These are phyloP conservation scores for Oldenlandia corymbosa DNA, from an alignment of 257 asterid species.

Conservation along the genomic window DNA sequence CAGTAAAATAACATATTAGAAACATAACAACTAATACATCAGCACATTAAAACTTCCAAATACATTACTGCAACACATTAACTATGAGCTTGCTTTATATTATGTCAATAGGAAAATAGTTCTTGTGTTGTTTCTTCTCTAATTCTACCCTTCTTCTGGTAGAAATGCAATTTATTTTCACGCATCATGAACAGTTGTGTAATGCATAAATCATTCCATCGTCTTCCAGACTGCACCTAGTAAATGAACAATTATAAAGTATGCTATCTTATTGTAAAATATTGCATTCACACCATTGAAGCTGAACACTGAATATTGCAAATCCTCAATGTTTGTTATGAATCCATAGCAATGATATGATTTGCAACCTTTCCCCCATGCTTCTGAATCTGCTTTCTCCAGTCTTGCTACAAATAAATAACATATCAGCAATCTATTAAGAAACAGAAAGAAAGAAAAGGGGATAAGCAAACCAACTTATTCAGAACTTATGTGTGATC, in stretches of 20 bases:
- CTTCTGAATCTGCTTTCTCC: slow-evolving; percentile 73
- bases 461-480: not conserved
- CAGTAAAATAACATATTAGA: not conserved
- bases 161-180: slow-evolving; percentile 52
- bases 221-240: slow-evolving; percentile 37
- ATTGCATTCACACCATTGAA: not conserved
- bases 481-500: slow-evolving; percentile 45
- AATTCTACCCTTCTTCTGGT: slow-evolving; percentile 56
- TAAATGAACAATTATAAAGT: slow-evolving; percentile 66
- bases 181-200: slow-evolving; percentile 58
- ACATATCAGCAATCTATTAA: not conserved
- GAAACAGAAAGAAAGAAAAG: not conserved
- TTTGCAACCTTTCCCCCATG: slow-evolving; percentile 67
- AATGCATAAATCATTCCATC: slow-evolving; percentile 48
- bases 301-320: too few relatives aligned
- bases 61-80: too few relatives aligned
- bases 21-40: not conserved
- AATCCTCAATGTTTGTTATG: not conserved
- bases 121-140: slow-evolving; percentile 52
- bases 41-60: too few relatives aligned
- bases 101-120: slow-evolving; percentile 61
- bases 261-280: slow-evolving; percentile 44
- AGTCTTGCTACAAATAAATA: slow-evolving; percentile 49
- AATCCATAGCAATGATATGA: slow-evolving; percentile 51
- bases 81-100: slow-evolving; percentile 25